Conservation (phyloP, 768 basidiomycete species). For the Lactifluus hygrophoroides region DNA sequence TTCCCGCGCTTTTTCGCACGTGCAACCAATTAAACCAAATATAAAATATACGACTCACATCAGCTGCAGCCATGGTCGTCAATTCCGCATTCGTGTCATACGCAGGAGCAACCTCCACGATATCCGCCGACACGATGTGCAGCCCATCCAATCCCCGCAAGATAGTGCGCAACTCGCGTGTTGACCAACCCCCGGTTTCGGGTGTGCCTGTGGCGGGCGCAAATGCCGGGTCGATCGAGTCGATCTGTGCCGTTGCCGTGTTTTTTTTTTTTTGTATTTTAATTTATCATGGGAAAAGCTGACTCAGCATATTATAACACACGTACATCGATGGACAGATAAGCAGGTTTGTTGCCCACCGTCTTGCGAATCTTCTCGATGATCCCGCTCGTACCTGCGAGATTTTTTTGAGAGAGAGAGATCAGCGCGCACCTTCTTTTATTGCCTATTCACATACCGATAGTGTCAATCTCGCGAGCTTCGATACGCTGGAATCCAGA, state of each 20-base stretch:
- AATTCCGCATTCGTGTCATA: conserved; percentile 63
- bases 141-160: conserved; percentile 68
- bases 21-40: background rate
- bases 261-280: too few relatives aligned
- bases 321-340: conserved; percentile 68
- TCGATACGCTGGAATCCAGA: conserved; percentile 79
- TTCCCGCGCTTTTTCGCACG: background rate
- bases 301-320: background rate
- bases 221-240: conserved; percentile 73
- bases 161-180: conserved; percentile 71
- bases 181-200: conserved; percentile 80
- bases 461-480: conserved; percentile 75
- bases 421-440: background rate
- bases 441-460: conserved; percentile 37
- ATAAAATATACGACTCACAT: conserved; percentile 32
- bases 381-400: conserved; percentile 68
- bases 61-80: conserved; percentile 56
- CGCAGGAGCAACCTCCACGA: conserved; percentile 80
- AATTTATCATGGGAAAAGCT: background rate
- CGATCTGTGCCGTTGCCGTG: conserved; percentile 51
- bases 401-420: background rate
- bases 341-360: conserved; percentile 66
- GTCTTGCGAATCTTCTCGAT: conserved; percentile 72
- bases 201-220: conserved; percentile 82
- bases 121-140: conserved; percentile 70